Evolutionary conservation across 352 stramenopile species (phyloP).

Genomic region (Elongisporangium senticosum): DNA sequence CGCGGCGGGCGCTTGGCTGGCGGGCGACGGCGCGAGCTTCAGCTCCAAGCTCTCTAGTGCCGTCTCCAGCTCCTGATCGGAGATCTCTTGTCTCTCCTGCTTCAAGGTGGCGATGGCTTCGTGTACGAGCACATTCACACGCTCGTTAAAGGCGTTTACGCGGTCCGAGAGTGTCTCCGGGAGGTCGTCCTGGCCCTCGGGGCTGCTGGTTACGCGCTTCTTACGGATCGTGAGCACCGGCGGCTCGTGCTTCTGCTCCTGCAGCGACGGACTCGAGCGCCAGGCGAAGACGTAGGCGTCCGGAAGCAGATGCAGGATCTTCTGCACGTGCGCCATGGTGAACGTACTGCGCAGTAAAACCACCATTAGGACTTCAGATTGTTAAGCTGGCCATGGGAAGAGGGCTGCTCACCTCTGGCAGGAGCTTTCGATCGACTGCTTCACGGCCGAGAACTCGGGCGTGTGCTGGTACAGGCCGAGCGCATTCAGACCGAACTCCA

Average conservation of each 20-base stretch:
- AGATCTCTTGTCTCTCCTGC: constrained; percentile 23
- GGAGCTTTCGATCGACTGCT: constrained; percentile 63
- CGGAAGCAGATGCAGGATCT: constrained; percentile 51
- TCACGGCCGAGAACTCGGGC: constrained; percentile 52
- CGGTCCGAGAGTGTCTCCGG: constrained; percentile 38
- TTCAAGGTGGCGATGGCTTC: constrained; percentile 16
- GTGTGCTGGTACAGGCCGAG: constrained; percentile 70
- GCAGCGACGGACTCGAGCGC: constrained; percentile 29
- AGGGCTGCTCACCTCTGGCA: constrained; percentile 31
- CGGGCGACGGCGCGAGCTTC: background rate
- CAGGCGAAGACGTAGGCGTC: constrained; percentile 41
- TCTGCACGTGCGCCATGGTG: constrained; percentile 40
- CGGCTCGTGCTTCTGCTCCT: constrained; percentile 19
- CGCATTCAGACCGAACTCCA: constrained; percentile 68
- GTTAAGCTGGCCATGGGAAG: background rate
- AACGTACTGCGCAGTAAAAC: constrained; percentile 22
- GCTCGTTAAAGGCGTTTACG: constrained; percentile 35
- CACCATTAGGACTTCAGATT: background rate
- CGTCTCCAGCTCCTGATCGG: constrained; percentile 27
- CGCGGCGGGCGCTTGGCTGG: background rate
- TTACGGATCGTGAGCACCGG: constrained; percentile 51
- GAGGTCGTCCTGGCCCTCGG: constrained; percentile 4
- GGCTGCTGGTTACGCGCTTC: constrained; percentile 21
- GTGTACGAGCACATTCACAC: constrained; percentile 28
- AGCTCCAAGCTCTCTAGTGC: background rate